Base-by-base conservation (phyloP, 805 yeast species). In the Cephaloascus fragrans region DNA sequence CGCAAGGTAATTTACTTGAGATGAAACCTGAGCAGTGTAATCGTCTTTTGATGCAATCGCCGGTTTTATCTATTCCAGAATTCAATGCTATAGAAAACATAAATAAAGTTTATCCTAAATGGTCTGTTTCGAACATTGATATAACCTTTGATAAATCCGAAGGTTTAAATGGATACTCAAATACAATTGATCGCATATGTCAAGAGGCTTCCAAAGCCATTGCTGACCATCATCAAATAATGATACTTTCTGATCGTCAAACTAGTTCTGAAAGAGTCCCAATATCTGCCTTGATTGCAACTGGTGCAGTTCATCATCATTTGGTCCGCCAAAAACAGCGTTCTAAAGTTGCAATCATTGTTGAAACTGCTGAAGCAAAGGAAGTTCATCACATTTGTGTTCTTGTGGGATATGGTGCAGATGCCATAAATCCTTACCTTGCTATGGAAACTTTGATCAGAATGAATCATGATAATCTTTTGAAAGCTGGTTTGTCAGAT, bases 331-430 rank as follows among this genome's bases (percentile, higher is more conserved):
- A 88, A 58, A 93, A 89, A 67, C 95, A 85, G 63, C 88, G 98
- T 62, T 85, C 97, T 23, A 84, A 86, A 57, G 96, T 89, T 44
- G 97, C 97, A 3, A 64, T 90, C 46, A 67, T 90, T 44, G 73
- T 90, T 43, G 97, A 90, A 68, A 80, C 97, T 34, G 97, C 94
- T 38, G 98, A 90, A 65, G 97, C 97, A 14, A 81, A 95, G 59
- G 98, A 93, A 64, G 94, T 90, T 33, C 98, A 90, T 60, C 97
- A 90, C 65, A 78, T 88, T 61, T 87, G 96, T 69, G 88, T 88
- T 50, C 70, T 90, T 48, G 76, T 90, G 23, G 97, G 98, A 49
- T 93, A 93, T 60, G 98, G 98, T 71, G 95, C 90, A 46, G 98
- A 90, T 66, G 97, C 88, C 46, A 71, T 90, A 53, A 85, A 84